Evolutionary conservation across 129 eudicot species (phyloP), one percentile per base, ranked within the genome.

Genomic region (Apium graveolens): DNA sequence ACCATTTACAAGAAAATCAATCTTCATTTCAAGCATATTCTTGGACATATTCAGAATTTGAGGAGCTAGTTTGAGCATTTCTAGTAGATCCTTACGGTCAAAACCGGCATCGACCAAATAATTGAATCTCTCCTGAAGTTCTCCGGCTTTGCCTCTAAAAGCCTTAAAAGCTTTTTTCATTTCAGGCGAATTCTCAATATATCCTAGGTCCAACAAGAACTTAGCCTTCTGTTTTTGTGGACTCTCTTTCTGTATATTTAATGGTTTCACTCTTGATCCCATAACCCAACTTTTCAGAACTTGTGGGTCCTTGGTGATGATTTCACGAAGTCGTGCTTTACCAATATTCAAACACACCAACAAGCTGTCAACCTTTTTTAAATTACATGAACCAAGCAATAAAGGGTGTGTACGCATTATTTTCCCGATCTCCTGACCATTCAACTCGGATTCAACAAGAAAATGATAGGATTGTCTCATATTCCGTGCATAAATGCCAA

Each of bases 91-190:
- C 76, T 84, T 79, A 1, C 41, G 83, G 53, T 70, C 83, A 71
- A 93, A 84, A 69, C 98, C 98, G 26, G 83, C 87, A 12, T 83
- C 80, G 37, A 93, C 90, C 44, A 91, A 81, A 85, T 90, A 93
- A 78, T 91, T 89, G 53, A 91, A 91, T 85, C 98, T 87, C 76
- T 93, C 97, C 78, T 86, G 97, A 75, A 93, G 91, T 75, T 91
- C 88, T 42, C 71, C 78, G 73, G 89, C 91, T 48, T 84, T 87
- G 74, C 98, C 98, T 65, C 91, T 84, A 71, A 93, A 89, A 16
- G 71, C 62, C 83, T 84, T 88, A 29, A 91, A 75, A 31, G 94
- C 97, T 84, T 81, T 82, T 35, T 72, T 75, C 89, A 91, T 88
- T 76, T 91, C 97, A 27, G 11, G 29, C 1, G 98, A 89, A 74